Conservation (phyloP, 106 monocot genomes). For the Acanthochlamys bracteata region DNA sequence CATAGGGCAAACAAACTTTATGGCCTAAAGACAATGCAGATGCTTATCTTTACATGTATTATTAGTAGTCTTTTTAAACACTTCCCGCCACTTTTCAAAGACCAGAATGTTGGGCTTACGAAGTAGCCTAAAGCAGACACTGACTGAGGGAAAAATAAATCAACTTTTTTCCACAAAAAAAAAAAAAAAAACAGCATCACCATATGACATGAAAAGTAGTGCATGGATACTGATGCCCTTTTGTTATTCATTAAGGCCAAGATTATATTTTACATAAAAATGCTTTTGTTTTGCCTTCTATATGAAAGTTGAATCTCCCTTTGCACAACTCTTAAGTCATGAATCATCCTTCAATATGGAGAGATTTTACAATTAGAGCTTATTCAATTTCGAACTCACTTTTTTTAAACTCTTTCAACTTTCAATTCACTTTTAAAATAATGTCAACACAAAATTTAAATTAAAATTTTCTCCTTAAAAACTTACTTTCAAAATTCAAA, state of each 20-base stretch:
- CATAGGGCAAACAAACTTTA: slow-evolving; percentile 37
- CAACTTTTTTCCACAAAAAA: slow-evolving; percentile 33
- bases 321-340: slow-evolving; percentile 41
- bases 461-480: no score
- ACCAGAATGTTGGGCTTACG: slow-evolving; percentile 37
- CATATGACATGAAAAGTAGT: no score
- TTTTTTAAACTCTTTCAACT: no score
- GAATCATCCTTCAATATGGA: slow-evolving; percentile 28
- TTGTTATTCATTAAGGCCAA: slow-evolving; percentile 32
- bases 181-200: slow-evolving; percentile 1
- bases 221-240: slow-evolving; percentile 17
- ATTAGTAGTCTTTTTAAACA: slow-evolving; percentile 21
- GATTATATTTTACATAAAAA: slow-evolving; percentile 27
- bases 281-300: slow-evolving; percentile 21
- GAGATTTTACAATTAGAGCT: no score
- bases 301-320: slow-evolving; percentile 42
- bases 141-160: slow-evolving; percentile 47
- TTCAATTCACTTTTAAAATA: no score
- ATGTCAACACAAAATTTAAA: no score
- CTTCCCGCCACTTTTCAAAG: slow-evolving; percentile 31
- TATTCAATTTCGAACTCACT: no score
- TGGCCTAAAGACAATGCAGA: slow-evolving; percentile 33
- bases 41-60: slow-evolving; percentile 55
- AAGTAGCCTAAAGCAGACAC: slow-evolving; percentile 29
- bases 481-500: no score